Conservation (phyloP, 1,139 yeast species). For the Suhomyces wounanorum region DNA sequence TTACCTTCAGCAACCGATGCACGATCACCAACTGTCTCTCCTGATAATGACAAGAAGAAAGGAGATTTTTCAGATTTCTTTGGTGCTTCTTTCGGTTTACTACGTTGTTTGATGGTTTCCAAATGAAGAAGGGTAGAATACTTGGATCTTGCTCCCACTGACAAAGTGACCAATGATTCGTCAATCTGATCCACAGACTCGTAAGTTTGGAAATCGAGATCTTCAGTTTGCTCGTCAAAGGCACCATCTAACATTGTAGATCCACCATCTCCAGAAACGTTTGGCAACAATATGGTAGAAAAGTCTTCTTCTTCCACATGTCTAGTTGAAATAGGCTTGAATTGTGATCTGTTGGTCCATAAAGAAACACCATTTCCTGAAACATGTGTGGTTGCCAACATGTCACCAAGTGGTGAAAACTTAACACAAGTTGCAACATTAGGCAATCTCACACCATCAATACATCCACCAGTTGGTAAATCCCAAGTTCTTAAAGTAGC, state of each 20-base stretch:
- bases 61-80: constrained; percentile 87
- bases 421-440: constrained; percentile 78
- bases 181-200: constrained; percentile 68
- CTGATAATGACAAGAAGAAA: constrained; percentile 68
- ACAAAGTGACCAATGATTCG: constrained; percentile 66
- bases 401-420: constrained; percentile 87
- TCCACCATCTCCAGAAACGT: constrained; percentile 84
- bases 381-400: constrained; percentile 92
- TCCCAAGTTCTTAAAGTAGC: constrained; percentile 96
- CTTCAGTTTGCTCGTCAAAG: constrained; percentile 40
- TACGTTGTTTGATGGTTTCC: constrained; percentile 81
- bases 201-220: constrained; percentile 38
- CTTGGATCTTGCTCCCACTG: constrained; percentile 74
- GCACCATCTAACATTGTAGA: constrained; percentile 80
- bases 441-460: constrained; percentile 83
- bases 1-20: constrained; percentile 61
- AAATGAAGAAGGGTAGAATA: constrained; percentile 77
- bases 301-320: constrained; percentile 77
- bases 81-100: constrained; percentile 87
- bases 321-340: constrained; percentile 70
- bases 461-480: constrained; percentile 94
- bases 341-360: constrained; percentile 93
- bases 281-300: constrained; percentile 61
- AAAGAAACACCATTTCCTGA: constrained; percentile 85
- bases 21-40: constrained; percentile 68